phyloP scores from a whole-genome alignment of 31 red algal species.

The Porphyra umbilicalis region DNA sequence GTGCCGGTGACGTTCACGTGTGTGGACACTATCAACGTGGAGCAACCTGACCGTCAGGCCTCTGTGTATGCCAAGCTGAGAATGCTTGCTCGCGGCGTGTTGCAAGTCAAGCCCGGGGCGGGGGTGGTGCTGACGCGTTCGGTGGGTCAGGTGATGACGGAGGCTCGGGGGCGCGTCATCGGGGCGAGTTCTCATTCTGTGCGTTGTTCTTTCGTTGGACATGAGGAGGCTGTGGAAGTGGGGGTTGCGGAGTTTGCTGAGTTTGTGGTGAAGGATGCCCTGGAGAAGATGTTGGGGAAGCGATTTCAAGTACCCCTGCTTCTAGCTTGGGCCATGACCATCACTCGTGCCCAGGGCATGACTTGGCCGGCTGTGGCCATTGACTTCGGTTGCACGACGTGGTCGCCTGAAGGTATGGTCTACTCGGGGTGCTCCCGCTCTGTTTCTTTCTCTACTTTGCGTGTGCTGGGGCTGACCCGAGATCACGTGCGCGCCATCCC shows the following conservation, averaged over 20 bases:
- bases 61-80: neutral
- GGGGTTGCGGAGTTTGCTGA: too few species aligned
- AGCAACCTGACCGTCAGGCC: neutral
- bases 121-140: too few species aligned
- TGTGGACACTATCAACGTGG: neutral
- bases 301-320: neutral
- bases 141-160: too few species aligned
- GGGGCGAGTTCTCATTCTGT: too few species aligned
- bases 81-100: too few species aligned
- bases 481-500: too few species aligned
- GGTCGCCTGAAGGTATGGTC: neutral
- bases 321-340: neutral
- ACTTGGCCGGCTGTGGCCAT: neutral
- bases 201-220: neutral
- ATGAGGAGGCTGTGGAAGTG: neutral
- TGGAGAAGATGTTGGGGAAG: neutral
- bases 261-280: neutral
- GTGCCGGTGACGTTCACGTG: neutral
- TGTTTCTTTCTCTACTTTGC: neutral
- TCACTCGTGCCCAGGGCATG: neutral
- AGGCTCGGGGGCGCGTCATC: too few species aligned
- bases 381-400: neutral
- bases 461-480: neutral
- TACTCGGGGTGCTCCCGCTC: neutral
- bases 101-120: too few species aligned